phyloP scores from a whole-genome alignment of 176 grass and related monocot species.

The Oryza punctata region DNA sequence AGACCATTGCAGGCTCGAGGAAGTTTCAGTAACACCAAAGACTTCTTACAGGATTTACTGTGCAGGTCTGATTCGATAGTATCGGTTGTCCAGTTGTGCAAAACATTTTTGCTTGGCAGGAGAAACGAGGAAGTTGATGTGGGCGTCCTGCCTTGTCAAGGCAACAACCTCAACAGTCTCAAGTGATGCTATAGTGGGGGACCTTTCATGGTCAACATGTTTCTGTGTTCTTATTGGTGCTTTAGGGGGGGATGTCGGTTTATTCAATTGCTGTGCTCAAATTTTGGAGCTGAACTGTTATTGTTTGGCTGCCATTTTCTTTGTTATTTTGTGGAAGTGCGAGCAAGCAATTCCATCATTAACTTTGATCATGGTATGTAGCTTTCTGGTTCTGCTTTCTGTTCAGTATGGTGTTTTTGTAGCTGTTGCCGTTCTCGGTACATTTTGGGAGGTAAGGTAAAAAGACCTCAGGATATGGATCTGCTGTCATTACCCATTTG shows the following conservation, averaged over 20 bases:
- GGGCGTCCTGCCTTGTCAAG: conserved; percentile 41
- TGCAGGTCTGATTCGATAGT: conserved; percentile 87
- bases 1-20: conserved; percentile 46
- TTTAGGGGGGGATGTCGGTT: conserved; percentile 48
- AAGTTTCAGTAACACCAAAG: conserved; percentile 64
- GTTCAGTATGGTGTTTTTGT: conserved; percentile 49
- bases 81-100: conserved; percentile 70
- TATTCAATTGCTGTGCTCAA: conserved; percentile 58
- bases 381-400: conserved; percentile 47
- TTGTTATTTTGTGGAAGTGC: conserved; percentile 51
- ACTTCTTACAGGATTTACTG: conserved; percentile 82
- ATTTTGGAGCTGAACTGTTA: conserved; percentile 57
- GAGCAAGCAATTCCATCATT: conserved; percentile 46
- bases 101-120: conserved; percentile 65
- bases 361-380: conserved; percentile 40
- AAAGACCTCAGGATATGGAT: conserved; percentile 18
- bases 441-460: conserved; percentile 42
- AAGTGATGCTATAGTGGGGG: conserved; percentile 46
- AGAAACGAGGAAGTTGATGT: conserved; percentile 32
- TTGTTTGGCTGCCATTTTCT: conserved; percentile 60
- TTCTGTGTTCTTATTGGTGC: conserved; percentile 62
- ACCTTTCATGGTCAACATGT: conserved; percentile 20
- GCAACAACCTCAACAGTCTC: conserved; percentile 53
- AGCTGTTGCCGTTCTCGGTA: conserved; percentile 29
- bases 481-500: conserved; percentile 32